Base-by-base conservation (phyloP, 352 stramenopile genomes). In the Phytophthora cryptogea region DNA sequence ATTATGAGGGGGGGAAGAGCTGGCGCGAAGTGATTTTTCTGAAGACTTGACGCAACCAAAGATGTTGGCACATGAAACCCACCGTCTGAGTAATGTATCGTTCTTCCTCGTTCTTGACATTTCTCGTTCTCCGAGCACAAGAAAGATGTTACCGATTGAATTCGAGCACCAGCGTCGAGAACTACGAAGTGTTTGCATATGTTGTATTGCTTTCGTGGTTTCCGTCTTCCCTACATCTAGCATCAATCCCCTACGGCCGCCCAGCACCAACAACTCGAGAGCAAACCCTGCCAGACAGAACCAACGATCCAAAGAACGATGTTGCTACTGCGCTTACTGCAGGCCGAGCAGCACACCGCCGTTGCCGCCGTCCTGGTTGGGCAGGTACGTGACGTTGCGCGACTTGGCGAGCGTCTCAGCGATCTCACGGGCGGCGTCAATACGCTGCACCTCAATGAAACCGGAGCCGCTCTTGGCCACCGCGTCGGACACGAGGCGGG, bases 351-450 rank as follows among this genome's bases (percentile, higher is more conserved):
- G 72, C 70, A 95, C 85, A 31, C 86, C 86, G 45, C 85, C 85
- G 68, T 90, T 97, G 70, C 79, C 72, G 53, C 82, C 82, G 8
- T 88, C 76, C 66, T 96, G 83, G 54, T 93, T 90, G 33, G 98
- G 98, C 57, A 99, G 80, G 86, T 99, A 99, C 48, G 96, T 98
- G 51, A 99, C 89, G 78, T 99, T 99, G 66, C 96, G 92, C 50
- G 92, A 97, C 73, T 92, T 94, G 46, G 97, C 93, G 28, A 99
- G 84, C 36, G 97, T 99, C 76, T 94, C 90, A 5, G 98, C 98
- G 72, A 99, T 99, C 74, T 99, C 97, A 63, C 98, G 98, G n/a
- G 98, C 98, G 11, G 98, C 98, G 75, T 99, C 97, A 64, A 99
- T 99, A 71, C 97, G 94, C 73, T 98, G 94, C 54, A 99, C 97